Base-by-base conservation (phyloP, 176 grass and related monocot species). In the Bolboschoenus planiculmis region DNA sequence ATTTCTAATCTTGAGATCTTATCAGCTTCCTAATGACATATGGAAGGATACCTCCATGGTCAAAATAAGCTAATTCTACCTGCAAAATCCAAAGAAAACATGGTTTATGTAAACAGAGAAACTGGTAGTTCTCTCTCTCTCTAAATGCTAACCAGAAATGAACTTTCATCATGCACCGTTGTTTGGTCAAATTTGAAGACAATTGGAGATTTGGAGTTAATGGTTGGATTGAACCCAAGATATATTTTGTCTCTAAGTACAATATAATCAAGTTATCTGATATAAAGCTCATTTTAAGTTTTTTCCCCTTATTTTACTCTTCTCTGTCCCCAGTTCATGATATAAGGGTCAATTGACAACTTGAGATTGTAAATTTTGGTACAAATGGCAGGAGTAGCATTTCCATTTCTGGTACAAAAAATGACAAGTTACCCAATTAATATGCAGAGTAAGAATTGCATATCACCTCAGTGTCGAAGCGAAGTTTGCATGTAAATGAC, bases 21-120 rank as follows among this genome's bases (percentile, higher is more conserved):
- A 87, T 78, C 40, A 89, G 81, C 36, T 89, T 85, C n/a, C 82
- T 27, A 33, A 80, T 78, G 14, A 87, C 87, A 23, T 86, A 92
- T 15, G 83, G 85, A 56, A 92, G 62, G 77, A 92, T 89, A 46
- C 81, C 85, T 26, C 85, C 87, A 72, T 87, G 53, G 77, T 84
- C 65, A 59, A 89, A 92, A 42, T 89, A 89, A 59, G 90, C 85
- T n/a, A 92, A 64, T 15, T 92, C 82, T 83, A 82, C 77, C 87
- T 89, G 83, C 30, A 89, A 56, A 81, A 86, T 53, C 37, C 30
- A 88, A 62, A 65, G 29, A 43, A 59, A 13, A 21, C 42, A 16
- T 59, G 43, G 43, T 33, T n/a, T 20, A 34, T 75, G 1, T 61
- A 40, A 78, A n/a, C n/a, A 20, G 42, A 44, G 56, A n/a, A 24